Evolutionary conservation across 768 basidiomycete genomes (phyloP), one percentile per base, ranked within the genome.

Genomic region (Kwoniella heveanensis): DNA sequence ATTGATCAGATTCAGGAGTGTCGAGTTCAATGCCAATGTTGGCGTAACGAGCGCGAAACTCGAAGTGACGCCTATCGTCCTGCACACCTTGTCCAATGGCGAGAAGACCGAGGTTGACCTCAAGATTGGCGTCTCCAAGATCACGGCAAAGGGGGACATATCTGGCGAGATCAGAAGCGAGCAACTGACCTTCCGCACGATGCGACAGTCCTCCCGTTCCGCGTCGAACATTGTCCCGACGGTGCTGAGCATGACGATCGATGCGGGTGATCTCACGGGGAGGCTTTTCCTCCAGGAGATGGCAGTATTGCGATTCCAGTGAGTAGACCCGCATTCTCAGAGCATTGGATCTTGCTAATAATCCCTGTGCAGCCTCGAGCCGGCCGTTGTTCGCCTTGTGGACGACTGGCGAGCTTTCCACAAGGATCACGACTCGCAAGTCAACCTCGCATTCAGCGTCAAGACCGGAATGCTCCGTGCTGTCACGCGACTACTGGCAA

Each of bases 21-120:
- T 93, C 57, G 85, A 85, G 30, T 81, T 96, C 39, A 86, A 88
- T 52, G 85, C 90, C 6, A 90, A 96, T 74, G 85, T 97, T 26
- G 89, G 90, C 1, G 93, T 97, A 69, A 88, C 88, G 60, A 83
- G 83, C 27, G 82, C 90, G 52, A 85, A 84, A 27, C 81, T 96
- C 26, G 84, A 87, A 62, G 81, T 94, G 57, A 81, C 83, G 24
- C 83, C 89, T 54, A 83, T 87, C 9, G 81, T 88, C 22, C 71
- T 92, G 49, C 85, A 87, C 21, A 89, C 88, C 17, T 85, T 84
- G 62, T 79, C 92, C 49, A 87, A 87, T 8, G 86, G 87, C 27
- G 77, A 79, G 48, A 73, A 82, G 15, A 85, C 86, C 49, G 88
- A 90, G 60, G 74, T 92, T 2, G 88, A 87, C 13, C 48, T 83